Conservation (phyloP, 179 eudicot genomes). For the Gypsophila paniculata region DNA sequence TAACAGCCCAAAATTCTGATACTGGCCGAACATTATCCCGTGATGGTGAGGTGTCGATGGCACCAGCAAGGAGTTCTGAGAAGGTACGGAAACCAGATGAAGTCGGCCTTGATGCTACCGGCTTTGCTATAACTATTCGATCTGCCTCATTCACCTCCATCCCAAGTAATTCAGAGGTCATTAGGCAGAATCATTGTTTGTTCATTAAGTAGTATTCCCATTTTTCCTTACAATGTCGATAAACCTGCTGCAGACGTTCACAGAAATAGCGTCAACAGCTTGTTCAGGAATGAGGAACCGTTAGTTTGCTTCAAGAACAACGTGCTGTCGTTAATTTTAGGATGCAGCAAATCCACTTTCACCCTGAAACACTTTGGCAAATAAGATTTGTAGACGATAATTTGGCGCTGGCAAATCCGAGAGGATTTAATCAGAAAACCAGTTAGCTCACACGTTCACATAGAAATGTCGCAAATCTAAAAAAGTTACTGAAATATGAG, state of each 20-base stretch:
- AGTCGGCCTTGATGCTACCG: constrained; percentile 79
- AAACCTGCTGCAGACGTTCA: background rate
- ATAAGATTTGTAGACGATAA: background rate
- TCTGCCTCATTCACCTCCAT: constrained; percentile 65
- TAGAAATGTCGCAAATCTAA: too few species aligned
- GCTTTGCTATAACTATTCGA: constrained; percentile 57
- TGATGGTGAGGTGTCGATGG: constrained; percentile 46
- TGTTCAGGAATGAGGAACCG: background rate
- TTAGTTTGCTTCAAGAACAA: background rate
- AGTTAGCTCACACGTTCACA: too few species aligned
- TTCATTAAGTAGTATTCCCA: background rate
- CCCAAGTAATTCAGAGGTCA: constrained; percentile 2
- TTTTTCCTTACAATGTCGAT: background rate
- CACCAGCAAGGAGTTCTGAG: constrained; percentile 61
- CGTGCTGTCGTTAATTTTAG: background rate
- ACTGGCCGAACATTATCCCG: constrained; percentile 31
- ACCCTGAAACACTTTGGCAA: background rate
- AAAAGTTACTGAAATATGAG: too few species aligned
- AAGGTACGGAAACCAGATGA: constrained; percentile 50
- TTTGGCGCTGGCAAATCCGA: too few species aligned
- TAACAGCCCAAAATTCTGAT: constrained; percentile 45
- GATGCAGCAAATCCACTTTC: background rate
- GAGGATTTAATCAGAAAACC: too few species aligned
- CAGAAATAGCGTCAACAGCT: background rate
- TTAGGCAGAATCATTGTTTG: background rate